Conservation (phyloP, 1,284 basidiomycete genomes). For the Ustilago crameri region DNA sequence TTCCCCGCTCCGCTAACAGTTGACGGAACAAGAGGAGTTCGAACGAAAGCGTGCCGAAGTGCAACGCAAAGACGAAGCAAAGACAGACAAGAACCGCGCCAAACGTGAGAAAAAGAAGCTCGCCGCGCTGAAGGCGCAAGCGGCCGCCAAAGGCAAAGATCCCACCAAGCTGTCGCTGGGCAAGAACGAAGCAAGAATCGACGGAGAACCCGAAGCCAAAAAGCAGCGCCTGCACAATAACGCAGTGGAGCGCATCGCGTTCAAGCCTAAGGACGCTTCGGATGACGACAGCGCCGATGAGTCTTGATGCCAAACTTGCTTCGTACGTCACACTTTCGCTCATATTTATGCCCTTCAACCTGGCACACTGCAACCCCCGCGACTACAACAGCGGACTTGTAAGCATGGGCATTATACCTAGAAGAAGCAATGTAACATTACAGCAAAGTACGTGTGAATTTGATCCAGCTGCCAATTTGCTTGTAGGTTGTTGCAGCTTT, state of each 20-base stretch:
- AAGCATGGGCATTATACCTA: no score
- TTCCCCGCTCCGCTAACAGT: conserved; percentile 15
- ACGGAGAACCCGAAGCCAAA: conserved; percentile 29
- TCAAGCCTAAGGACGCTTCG: conserved; percentile 27
- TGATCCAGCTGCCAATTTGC: conserved; percentile 54
- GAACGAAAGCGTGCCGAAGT: conserved; percentile 32
- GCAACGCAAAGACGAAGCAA: conserved; percentile 66
- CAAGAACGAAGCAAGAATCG: not conserved
- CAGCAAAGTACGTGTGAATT: conserved; percentile 35
- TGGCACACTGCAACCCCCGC: no score
- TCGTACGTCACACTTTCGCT: not conserved
- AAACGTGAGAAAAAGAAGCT: conserved; percentile 63
- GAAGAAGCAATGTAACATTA: conserved; percentile 6
- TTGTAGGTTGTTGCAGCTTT: conserved; percentile 37
- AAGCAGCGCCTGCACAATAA: conserved; percentile 32
- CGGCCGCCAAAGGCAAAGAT: conserved; percentile 29
- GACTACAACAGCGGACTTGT: no score
- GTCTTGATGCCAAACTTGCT: not conserved
- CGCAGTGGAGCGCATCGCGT: conserved; percentile 26
- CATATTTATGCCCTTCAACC: no score
- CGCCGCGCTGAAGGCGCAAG: conserved; percentile 42
- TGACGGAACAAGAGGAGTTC: conserved; percentile 52
- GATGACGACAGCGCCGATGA: conserved; percentile 2
- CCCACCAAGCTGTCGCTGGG: conserved; percentile 3
- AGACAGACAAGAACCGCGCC: conserved; percentile 63